Percentiles rank a stretch among this genome's conserved stretches.
These are phyloP conservation scores for Petrea volubilis DNA, from an alignment of 257 asterid genomes.

Conservation along the genomic window DNA sequence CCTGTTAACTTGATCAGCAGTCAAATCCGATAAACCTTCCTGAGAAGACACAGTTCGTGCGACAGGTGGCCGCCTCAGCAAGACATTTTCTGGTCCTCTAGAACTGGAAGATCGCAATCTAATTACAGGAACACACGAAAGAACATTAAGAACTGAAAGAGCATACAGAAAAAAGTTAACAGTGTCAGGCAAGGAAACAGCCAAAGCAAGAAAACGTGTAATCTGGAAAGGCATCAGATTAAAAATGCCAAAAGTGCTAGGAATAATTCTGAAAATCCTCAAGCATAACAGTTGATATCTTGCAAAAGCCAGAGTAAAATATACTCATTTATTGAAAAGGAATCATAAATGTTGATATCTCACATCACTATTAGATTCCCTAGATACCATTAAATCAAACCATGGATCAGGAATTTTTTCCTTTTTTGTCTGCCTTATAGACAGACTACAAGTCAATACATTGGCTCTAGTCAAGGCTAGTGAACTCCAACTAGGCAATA, in stretches of 20 bases:
- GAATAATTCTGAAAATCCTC: background rate
- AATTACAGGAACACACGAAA: conserved; percentile 9
- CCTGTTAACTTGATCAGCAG: conserved; percentile 45
- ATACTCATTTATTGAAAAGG: background rate
- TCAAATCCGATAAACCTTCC: conserved; percentile 60
- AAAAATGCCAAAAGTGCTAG: background rate
- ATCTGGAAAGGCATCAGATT: background rate
- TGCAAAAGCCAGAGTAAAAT: background rate
- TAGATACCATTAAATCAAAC: background rate
- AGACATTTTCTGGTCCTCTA: conserved; percentile 67
- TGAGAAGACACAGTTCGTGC: conserved; percentile 64
- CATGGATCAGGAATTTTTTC: background rate
- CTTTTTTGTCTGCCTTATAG: background rate
- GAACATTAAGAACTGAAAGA: background rate
- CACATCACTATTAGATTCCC: background rate
- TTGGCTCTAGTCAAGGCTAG: background rate
- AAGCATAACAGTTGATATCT: background rate
- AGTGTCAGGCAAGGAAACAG: background rate
- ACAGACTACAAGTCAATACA: background rate
- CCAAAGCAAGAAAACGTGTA: background rate
- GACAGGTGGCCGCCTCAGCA: conserved; percentile 81
- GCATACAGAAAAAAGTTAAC: background rate
- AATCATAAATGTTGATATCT: background rate
- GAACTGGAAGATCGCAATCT: conserved; percentile 44
- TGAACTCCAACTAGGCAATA: background rate